Conservation (phyloP, 148 eudicot genomes). For the Fagopyrum tataricum region DNA sequence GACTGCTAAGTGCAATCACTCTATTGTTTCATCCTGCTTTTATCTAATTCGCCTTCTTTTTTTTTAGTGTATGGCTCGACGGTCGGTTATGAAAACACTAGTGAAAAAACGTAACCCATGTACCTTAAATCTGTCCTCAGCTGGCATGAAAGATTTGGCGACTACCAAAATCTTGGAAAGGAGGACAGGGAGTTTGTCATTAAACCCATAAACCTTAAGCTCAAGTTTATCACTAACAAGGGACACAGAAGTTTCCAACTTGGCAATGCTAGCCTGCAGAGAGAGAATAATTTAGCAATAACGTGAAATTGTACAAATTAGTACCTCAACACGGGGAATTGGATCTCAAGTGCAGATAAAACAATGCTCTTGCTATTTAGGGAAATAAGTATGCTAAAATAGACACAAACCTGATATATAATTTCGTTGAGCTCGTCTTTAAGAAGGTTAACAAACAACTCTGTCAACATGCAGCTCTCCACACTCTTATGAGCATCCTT, state of each 20-base stretch:
- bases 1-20: not conserved
- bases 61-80: not conserved
- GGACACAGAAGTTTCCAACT: slow-evolving; percentile 89
- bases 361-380: not conserved
- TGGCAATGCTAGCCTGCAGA: slow-evolving; percentile 87
- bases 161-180: slow-evolving; percentile 62
- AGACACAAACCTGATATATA: slow-evolving; percentile 67
- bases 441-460: slow-evolving; percentile 67
- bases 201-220: slow-evolving; percentile 87
- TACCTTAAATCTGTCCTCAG: slow-evolving; percentile 86
- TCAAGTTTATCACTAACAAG: slow-evolving; percentile 75
- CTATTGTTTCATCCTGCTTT: not conserved
- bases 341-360: not conserved
- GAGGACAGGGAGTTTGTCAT: slow-evolving; percentile 82
- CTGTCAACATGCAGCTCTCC: slow-evolving; percentile 72
- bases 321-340: not conserved
- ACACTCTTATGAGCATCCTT: slow-evolving; percentile 60
- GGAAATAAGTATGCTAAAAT: not conserved
- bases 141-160: slow-evolving; percentile 64
- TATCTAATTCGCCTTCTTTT: not conserved
- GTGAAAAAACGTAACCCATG: not conserved
- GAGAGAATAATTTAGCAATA: slow-evolving; percentile 8
- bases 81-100: not conserved
- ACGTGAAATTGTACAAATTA: not conserved
- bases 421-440: slow-evolving; percentile 95